These are phyloP conservation scores for Aegilops sharonensis DNA, from an alignment of 176 grass and related monocot species.

Conservation along the genomic window DNA sequence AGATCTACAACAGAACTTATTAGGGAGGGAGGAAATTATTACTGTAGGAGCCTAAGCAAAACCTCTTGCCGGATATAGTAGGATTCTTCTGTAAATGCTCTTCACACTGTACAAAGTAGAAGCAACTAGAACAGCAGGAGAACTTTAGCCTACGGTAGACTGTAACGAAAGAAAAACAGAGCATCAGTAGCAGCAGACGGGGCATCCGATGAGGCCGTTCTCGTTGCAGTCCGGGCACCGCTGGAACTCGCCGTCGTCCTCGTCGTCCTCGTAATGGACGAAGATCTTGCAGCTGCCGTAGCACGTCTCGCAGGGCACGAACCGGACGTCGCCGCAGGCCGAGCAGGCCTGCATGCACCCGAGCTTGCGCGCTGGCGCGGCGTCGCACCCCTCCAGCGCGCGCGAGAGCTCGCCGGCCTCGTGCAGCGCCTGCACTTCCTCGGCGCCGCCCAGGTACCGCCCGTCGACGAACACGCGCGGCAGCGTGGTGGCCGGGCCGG, in stretches of 20 bases:
- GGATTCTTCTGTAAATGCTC: slow-evolving; percentile 20
- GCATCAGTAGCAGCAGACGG: slow-evolving; percentile 56
- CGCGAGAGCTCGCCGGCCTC: slow-evolving; percentile 44
- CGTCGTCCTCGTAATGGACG: slow-evolving; percentile 32
- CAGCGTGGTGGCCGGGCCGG: slow-evolving; percentile 9
- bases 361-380: slow-evolving; percentile 39
- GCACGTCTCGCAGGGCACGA: slow-evolving; percentile 75
- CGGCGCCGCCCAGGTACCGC: slow-evolving; percentile 58
- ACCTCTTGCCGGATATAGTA: not conserved
- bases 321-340: slow-evolving; percentile 65
- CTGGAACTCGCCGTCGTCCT: slow-evolving; percentile 41
- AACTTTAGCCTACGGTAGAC: slow-evolving; percentile 3
- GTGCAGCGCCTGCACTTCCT: slow-evolving; percentile 63
- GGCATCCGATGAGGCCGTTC: slow-evolving; percentile 69
- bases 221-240: slow-evolving; percentile 82
- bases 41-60: slow-evolving; percentile 19
- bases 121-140: not conserved
- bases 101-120: slow-evolving; percentile 47
- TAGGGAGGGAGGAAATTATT: not conserved
- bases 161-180: not conserved
- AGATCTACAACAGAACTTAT: not conserved
- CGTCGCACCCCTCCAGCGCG: slow-evolving; percentile 53
- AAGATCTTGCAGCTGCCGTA: slow-evolving; percentile 82
- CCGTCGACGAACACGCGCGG: slow-evolving; percentile 65
- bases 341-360: slow-evolving; percentile 51